Base-by-base conservation (phyloP, 2,329 filamentous ascomycete species). In the Cercospora zeina region DNA sequence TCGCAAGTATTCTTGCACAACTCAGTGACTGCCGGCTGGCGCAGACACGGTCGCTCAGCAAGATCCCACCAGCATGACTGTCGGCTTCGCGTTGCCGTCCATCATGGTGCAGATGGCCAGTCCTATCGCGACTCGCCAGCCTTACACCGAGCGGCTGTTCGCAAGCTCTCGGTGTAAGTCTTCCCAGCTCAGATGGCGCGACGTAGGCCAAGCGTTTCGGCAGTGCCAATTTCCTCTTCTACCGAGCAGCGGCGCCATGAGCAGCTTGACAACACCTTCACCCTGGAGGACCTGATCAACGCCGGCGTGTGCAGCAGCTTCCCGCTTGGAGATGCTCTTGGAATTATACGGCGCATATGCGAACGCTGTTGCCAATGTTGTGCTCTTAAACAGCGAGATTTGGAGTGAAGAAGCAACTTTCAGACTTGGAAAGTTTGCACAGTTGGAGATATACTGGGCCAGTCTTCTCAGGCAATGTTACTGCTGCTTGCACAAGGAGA, bases 201-300 rank as follows among this genome's bases (percentile, higher is more conserved):
- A 5, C 42, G 24, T 30, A 8, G 42, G 14, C 27, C 7, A 27
- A 49, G 11, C 21, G 3, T 27, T n/a, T 45, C 16, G 10, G 13
- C 19, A 45, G 19, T 27, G 1, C 13, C 19, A 11, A 9, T 31
- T 57, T n/a, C n/a, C 24, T 42, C 45, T 39, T 24, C 4, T 16
- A 47, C 19, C 30, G 58, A 59, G 36, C 58, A 24, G 21, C 49
- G 24, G n/a, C 24, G 9, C 34, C 34, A 54, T 19, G 30, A 53
- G 39, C 49, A 33, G 49, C 34, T 49, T 42, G 36, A 31, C 36
- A 37, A 50, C 39, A 34, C 33, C 58, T 54, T 36, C 34, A 34
- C 49, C 49, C 19, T 53, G 27, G 49, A 33, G n/a, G 14, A 53
- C 27, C 49, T 53, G 49, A 34, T 53, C 49, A 53, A 53, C 49